phyloP scores from a whole-genome alignment of 306 rosid species.

The Lathyrus oleraceus region DNA sequence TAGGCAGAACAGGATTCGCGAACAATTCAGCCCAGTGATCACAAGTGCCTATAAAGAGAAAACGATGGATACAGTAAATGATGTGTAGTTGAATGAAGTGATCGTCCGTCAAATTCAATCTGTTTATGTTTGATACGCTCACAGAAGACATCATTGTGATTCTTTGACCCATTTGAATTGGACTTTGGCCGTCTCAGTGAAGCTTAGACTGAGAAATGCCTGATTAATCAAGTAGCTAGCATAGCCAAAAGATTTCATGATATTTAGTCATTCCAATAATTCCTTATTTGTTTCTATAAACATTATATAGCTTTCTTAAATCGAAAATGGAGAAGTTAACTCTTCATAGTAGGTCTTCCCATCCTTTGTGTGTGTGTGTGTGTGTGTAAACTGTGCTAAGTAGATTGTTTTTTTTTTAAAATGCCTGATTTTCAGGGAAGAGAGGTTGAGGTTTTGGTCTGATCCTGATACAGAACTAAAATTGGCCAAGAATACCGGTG shows the following conservation, averaged over 20 bases:
- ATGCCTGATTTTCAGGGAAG: constrained; percentile 70
- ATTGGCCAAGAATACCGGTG: constrained; percentile 83
- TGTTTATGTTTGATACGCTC: not conserved
- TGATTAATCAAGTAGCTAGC: not conserved
- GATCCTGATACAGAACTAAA: constrained; percentile 93
- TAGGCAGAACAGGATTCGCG: not conserved
- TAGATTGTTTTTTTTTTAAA: not conserved
- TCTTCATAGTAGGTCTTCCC: not conserved
- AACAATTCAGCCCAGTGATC: not conserved
- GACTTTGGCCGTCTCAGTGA: not conserved
- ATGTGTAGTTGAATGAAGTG: not conserved
- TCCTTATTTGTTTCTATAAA: not conserved
- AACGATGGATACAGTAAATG: not conserved
- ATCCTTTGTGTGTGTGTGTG: not conserved
- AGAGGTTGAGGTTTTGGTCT: constrained; percentile 97
- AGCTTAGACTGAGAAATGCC: not conserved
- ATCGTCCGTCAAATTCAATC: not conserved
- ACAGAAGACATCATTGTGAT: not conserved
- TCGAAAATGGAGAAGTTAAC: not conserved
- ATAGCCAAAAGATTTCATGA: not conserved
- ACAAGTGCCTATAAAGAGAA: not conserved
- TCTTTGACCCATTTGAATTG: not conserved
- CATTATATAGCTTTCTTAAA: not conserved
- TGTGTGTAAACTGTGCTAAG: constrained; percentile 10
- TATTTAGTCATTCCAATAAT: not conserved